Evolutionary conservation across 2,329 filamentous ascomycete species (phyloP), one percentile per base, ranked within the genome.

Genomic region (Microcera coccophila): DNA sequence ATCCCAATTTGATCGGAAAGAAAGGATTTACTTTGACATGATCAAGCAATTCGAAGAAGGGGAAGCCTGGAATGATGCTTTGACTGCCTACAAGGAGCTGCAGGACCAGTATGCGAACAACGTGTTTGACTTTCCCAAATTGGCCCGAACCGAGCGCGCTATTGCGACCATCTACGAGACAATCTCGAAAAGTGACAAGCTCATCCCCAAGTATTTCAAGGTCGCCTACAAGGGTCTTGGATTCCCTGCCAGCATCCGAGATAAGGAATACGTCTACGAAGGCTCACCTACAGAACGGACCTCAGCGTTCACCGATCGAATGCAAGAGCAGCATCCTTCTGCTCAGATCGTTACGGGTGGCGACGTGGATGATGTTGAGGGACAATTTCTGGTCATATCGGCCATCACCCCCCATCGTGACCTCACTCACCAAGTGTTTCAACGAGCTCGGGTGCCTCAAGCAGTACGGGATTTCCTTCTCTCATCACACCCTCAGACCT

Each of bases 31-130:
- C 67, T 94, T 96, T 58, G 81, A 90, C 53, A 95, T 97, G 76
- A 95, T 97, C 62, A 90, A 90, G 64, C 78, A 91, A 62, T 96
- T 93, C 52, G 91, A 97, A 61, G 89, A 94, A 47, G 90, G 90
- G n/a, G 85, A 89, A 61, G 89, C 89, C 1, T 97, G 91, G 91
- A 85, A 87, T 57, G 87, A 87, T 63, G 91, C 90, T 1, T 70
- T 98, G 32, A 78, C 82, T 5, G 88, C 88, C 3, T 97, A 98
- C 67, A 86, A 87, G 61, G 91, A 98, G 66, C 81, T 98, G 39
- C 87, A 90, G 36, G 68, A 74, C n/a, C 90, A 97, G 65, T 98
- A 97, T 62, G 90, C 95, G 68, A 81, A 78, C 53, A 95, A 90
- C 47, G 70, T 87, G 1, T 95, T 90, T 63, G 93, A 98, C 66